phyloP scores from a whole-genome alignment of 352 stramenopile species.

The Phytophthora lateralis region DNA sequence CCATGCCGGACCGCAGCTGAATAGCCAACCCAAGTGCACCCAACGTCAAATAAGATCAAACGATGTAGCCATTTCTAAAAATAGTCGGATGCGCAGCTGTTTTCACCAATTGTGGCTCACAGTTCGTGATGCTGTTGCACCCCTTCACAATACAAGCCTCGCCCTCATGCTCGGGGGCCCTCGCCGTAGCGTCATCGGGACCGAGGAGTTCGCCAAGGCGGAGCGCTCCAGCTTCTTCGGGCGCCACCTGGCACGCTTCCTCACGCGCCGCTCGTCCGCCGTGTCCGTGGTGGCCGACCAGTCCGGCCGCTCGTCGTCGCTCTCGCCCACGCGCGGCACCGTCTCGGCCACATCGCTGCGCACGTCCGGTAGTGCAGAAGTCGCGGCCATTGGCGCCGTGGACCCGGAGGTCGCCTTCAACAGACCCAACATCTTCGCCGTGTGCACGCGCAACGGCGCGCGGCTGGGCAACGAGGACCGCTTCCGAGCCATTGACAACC shows the following conservation, averaged over 20 bases:
- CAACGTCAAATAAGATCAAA: not conserved
- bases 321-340: not conserved
- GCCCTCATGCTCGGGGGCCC: conserved; percentile 11
- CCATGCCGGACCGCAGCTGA: conserved; percentile 57
- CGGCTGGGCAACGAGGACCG: conserved; percentile 71
- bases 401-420: conserved; percentile 65
- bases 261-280: conserved; percentile 49
- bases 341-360: conserved; percentile 14
- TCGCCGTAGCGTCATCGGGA: conserved; percentile 32
- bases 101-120: conserved; percentile 26
- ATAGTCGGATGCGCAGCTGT: conserved; percentile 19
- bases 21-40: not conserved
- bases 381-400: conserved; percentile 35
- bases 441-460: conserved; percentile 51
- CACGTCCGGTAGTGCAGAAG: conserved; percentile 4
- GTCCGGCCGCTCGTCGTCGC: conserved; percentile 4
- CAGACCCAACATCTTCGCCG: conserved; percentile 37
- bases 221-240: conserved; percentile 52
- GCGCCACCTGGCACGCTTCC: conserved; percentile 49
- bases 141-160: not conserved
- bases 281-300: conserved; percentile 27
- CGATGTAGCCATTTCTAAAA: conserved; percentile 30
- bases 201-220: conserved; percentile 37
- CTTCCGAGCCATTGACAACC: conserved; percentile 66
- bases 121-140: conserved; percentile 17